Percentiles rank a stretch among this genome's conserved stretches.
phyloP scores from a whole-genome alignment of 2,329 filamentous ascomycete genomes.

The Fusarium euwallaceae region DNA sequence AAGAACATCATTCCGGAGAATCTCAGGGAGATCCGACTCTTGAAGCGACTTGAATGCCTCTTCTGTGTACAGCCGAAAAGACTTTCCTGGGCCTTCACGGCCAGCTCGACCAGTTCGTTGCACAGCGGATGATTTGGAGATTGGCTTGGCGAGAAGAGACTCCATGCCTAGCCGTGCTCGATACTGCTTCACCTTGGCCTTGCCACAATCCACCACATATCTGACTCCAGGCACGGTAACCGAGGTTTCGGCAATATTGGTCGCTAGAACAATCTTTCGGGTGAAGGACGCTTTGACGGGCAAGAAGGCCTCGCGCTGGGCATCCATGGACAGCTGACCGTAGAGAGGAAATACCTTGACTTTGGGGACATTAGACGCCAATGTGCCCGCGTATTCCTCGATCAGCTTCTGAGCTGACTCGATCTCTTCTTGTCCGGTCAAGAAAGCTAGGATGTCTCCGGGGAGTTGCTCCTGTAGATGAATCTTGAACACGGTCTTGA shows the following conservation, averaged over 20 bases:
- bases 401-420: slow-evolving; percentile 84
- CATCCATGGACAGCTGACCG: slow-evolving; percentile 87
- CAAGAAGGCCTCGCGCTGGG: slow-evolving; percentile 88
- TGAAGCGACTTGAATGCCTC: slow-evolving; percentile 77
- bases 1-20: slow-evolving; percentile 88
- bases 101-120: slow-evolving; percentile 93
- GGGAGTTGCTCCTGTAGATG: slow-evolving; percentile 91
- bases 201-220: slow-evolving; percentile 92
- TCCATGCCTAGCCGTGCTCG: slow-evolving; percentile 87
- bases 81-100: slow-evolving; percentile 91
- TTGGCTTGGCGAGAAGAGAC: slow-evolving; percentile 88
- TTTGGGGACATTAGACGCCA: slow-evolving; percentile 82
- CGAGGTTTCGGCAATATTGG: slow-evolving; percentile 98
- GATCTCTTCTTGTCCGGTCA: slow-evolving; percentile 94
- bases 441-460: slow-evolving; percentile 91
- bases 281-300: slow-evolving; percentile 79
- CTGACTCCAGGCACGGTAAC: slow-evolving; percentile 94
- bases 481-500: slow-evolving; percentile 87
- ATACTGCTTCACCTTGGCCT: slow-evolving; percentile 94
- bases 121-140: slow-evolving; percentile 93
- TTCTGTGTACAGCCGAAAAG: slow-evolving; percentile 90
- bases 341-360: slow-evolving; percentile 84
- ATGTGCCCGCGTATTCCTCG: slow-evolving; percentile 80
- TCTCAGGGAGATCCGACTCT: slow-evolving; percentile 86
- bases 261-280: slow-evolving; percentile 90